phyloP scores from a whole-genome alignment of 805 yeast genomes.

The Lipomyces sp. region DNA sequence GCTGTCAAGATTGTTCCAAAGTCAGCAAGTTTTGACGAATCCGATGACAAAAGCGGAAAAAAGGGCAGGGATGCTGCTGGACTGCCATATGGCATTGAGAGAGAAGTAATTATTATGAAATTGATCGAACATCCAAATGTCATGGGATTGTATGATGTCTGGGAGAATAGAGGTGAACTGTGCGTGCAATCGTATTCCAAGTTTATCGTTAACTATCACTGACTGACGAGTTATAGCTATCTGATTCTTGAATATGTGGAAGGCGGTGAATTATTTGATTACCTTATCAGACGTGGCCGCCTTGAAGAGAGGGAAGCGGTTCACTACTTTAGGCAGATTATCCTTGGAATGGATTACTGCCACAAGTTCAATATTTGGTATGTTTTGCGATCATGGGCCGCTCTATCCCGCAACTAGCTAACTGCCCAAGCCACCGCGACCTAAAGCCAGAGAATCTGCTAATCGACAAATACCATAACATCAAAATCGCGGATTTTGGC shows the following conservation, averaged over 20 bases:
- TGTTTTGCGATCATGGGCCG: not conserved
- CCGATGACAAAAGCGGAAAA: constrained; percentile 25
- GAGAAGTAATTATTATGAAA: constrained; percentile 97
- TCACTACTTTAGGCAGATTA: constrained; percentile 83
- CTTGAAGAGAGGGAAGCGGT: constrained; percentile 89
- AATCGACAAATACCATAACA: constrained; percentile 79
- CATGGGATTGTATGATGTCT: constrained; percentile 90
- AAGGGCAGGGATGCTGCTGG: constrained; percentile 56
- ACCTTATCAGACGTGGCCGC: constrained; percentile 84
- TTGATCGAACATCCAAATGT: constrained; percentile 91
- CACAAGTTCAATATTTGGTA: constrained; percentile 80
- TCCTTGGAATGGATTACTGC: constrained; percentile 80
- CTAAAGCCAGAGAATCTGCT: constrained; percentile 74
- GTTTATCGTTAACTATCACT: not conserved
- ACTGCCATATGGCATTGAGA: constrained; percentile 91
- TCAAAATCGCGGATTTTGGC: constrained; percentile 97
- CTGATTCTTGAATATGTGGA: constrained; percentile 93
- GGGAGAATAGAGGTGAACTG: constrained; percentile 94
- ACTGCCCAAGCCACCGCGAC: constrained; percentile 64
- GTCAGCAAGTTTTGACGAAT: constrained; percentile 56
- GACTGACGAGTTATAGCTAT: constrained; percentile 48
- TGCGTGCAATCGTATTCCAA: constrained; percentile 27
- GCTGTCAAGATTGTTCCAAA: constrained; percentile 97
- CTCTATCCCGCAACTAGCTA: not conserved
- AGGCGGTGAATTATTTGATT: constrained; percentile 95